Conservation (phyloP, 2,329 filamentous ascomycete genomes). For the Nemania sp. region DNA sequence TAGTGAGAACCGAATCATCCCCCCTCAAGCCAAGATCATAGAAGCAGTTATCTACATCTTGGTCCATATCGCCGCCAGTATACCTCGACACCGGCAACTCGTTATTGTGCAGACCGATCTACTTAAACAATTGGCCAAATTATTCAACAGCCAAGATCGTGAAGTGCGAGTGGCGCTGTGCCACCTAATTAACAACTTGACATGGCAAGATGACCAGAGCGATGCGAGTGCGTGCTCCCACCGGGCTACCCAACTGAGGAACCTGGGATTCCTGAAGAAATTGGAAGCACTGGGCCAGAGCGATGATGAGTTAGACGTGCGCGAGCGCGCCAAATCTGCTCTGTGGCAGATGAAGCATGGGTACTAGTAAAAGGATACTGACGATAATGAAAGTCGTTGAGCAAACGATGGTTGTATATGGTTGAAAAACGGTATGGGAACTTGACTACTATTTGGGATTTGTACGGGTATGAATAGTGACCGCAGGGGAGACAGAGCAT, state of each 20-base stretch:
- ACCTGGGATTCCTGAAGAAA: conserved; percentile 70
- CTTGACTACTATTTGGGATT: conserved; percentile 15
- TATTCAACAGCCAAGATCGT: conserved; percentile 72
- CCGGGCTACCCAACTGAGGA: conserved; percentile 69
- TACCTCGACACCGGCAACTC: conserved; percentile 75
- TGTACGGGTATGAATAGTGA: conserved; percentile 14
- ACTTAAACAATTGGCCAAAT: conserved; percentile 70
- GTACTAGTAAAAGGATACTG: conserved; percentile 18
- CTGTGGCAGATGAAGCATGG: conserved; percentile 68
- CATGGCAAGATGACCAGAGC: conserved; percentile 74
- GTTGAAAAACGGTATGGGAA: conserved; percentile 9
- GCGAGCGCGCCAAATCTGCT: conserved; percentile 81
- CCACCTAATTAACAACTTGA: conserved; percentile 84
- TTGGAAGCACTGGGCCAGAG: conserved; percentile 62
- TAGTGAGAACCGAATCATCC: conserved; percentile 54
- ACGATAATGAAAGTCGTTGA: background rate
- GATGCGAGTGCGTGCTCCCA: conserved; percentile 68
- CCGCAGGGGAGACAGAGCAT: conserved; percentile 19
- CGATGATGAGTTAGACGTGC: conserved; percentile 79
- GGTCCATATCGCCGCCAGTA: conserved; percentile 84
- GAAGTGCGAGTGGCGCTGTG: conserved; percentile 78
- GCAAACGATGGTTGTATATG: conserved; percentile 7
- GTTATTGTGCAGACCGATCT: conserved; percentile 77
- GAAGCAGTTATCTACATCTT: conserved; percentile 79
- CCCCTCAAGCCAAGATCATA: conserved; percentile 70